Conservation (phyloP, 2,329 filamentous ascomycete species). For the Fusarium pseudograminearum region DNA sequence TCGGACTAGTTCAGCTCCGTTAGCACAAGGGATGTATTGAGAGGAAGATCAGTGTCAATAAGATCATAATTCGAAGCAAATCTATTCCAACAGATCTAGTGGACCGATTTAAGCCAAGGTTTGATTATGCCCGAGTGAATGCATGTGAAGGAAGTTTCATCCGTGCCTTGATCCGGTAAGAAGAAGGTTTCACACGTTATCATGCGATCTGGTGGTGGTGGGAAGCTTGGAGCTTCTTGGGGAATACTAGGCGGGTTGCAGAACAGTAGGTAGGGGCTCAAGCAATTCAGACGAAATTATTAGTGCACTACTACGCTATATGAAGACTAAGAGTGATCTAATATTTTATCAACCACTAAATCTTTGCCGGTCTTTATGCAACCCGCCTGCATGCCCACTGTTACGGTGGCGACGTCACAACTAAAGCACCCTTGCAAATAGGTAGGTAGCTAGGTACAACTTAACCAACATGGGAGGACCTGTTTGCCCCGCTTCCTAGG, state of each 20-base stretch:
- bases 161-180: background rate
- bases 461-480: slow-evolving; percentile 6
- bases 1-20: slow-evolving; percentile 6
- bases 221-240: slow-evolving; percentile 3
- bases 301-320: too few relatives aligned
- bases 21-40: background rate
- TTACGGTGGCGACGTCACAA: slow-evolving; percentile 29
- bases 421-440: slow-evolving; percentile 6
- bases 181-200: background rate
- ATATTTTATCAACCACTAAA: too few relatives aligned
- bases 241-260: background rate
- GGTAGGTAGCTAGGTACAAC: slow-evolving; percentile 9
- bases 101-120: background rate
- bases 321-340: too few relatives aligned
- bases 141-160: background rate
- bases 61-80: background rate
- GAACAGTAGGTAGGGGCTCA: too few relatives aligned
- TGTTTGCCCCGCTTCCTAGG: slow-evolving; percentile 19
- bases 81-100: background rate
- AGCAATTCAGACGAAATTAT: too few relatives aligned
- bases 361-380: too few relatives aligned
- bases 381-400: background rate
- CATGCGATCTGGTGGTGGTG: background rate
- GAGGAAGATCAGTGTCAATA: background rate
- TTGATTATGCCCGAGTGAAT: too few relatives aligned